phyloP scores from a whole-genome alignment of 768 basidiomycete genomes.

The Chalciporus sphaerocephalus region DNA sequence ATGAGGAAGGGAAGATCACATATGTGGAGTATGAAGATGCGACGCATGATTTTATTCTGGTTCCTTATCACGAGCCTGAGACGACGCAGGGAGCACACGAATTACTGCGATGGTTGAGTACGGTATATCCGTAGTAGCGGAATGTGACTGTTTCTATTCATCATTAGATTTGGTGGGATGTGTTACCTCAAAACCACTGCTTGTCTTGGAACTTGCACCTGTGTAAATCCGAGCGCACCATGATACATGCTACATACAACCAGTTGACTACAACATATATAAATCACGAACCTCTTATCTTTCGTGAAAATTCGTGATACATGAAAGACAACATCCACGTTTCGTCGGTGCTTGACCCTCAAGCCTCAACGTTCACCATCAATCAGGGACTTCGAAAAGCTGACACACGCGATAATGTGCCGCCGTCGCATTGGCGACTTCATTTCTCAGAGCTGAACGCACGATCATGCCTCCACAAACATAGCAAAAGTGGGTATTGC shows the following conservation, averaged over 20 bases:
- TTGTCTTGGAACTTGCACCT: no score
- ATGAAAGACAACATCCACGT: background rate
- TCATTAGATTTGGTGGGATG: no score
- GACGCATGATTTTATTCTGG: conserved; percentile 11
- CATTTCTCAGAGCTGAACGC: conserved; percentile 31
- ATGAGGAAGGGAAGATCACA: conserved; percentile 14
- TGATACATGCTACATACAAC: no score
- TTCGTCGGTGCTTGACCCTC: no score
- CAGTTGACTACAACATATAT: no score
- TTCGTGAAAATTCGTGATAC: no score
- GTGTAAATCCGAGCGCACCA: no score
- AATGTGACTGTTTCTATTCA: no score
- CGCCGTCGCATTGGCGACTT: conserved; percentile 29
- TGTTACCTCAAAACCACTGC: no score
- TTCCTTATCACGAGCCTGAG: conserved; percentile 28
- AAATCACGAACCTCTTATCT: no score
- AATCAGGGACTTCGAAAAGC: conserved; percentile 35
- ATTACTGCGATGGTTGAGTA: conserved; percentile 4
- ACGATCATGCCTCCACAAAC: conserved; percentile 46
- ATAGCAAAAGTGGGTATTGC: conserved; percentile 59
- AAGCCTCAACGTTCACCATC: background rate
- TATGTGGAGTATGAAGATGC: conserved; percentile 19
- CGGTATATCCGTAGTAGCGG: background rate
- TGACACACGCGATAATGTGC: conserved; percentile 33
- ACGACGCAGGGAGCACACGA: conserved; percentile 21